Evolutionary conservation across 2,329 filamentous ascomycete genomes (phyloP), one percentile per base, ranked within the genome.

Genomic region (Penicillium sp.): DNA sequence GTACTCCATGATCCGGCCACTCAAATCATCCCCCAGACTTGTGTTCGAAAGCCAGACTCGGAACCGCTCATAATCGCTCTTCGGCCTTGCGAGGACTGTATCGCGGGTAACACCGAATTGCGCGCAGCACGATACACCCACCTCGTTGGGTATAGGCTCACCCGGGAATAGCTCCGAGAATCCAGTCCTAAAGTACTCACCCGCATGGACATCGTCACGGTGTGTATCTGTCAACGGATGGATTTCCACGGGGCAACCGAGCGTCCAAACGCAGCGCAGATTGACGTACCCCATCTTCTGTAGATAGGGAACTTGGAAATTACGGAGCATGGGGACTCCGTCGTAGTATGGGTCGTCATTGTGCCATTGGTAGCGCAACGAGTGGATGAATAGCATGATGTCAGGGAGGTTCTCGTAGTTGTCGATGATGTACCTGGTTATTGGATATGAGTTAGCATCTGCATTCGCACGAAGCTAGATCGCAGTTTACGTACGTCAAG

Each of bases 1-100:
- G 68, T 84, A 85, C 63, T 85, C 83, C 72, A 84, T 76, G 9
- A 85, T 77, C 21, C 82, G 69, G 4, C 82, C 82, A 55, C 79
- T 81, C 31, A 83, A 71, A 39, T 74, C 75, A 68, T 84, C 82
- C 1, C 67, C 65, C 45, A 84, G 60, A 0, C 73, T 63, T 0
- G 82, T 84, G 3, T 78, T 65, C 14, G 77, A 46, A 14, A 84
- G 64, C 82, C 82, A 84, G 3, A 76, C 68, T 16, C 79, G 73
- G 58, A 77, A 81, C 8, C 74, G 69, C 55, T 77, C 71, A 57
- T 84, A 84, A 26, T 84, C 81, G 9, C 70, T 73, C 63, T 70
- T 76, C 3, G 78, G 76, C 26, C 78, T 74, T 60, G 78, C 70
- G 16, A 66, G 68, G 13, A 84, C 76, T 63, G 78, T 79, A 49